These are phyloP conservation scores for Middelhovenomyces tepae DNA, from an alignment of 805 yeast species.

Conservation along the genomic window DNA sequence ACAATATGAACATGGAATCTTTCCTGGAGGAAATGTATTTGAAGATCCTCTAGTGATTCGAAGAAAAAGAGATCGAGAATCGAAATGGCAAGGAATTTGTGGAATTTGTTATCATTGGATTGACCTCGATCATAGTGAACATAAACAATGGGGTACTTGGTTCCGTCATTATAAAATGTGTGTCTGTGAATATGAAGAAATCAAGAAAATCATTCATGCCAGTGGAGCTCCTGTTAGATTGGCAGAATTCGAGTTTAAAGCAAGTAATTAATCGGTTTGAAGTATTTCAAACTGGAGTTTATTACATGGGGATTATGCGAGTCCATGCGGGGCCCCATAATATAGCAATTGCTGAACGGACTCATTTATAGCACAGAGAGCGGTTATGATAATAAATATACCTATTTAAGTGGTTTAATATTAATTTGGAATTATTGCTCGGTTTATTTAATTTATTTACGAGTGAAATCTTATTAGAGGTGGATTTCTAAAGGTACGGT, in stretches of 20 bases:
- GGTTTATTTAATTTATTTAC: no score
- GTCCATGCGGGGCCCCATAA: no score
- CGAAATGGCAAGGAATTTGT: slow-evolving; percentile 20
- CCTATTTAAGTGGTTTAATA: no score
- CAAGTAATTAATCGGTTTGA: slow-evolving; percentile 5
- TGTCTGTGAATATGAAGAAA: slow-evolving; percentile 19
- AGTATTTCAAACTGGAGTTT: no score
- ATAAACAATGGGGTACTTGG: slow-evolving; percentile 21
- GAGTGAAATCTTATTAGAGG: no score
- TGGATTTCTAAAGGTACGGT: no score
- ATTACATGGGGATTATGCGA: no score
- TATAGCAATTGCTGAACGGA: no score
- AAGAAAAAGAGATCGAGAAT: slow-evolving; percentile 16
- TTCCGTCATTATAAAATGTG: slow-evolving; percentile 20
- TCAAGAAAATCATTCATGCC: slow-evolving; percentile 14
- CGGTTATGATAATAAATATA: no score
- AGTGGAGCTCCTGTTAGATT: slow-evolving; percentile 18
- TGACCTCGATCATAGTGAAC: slow-evolving; percentile 17
- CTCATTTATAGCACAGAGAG: no score
- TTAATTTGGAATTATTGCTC: no score
- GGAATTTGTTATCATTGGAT: slow-evolving; percentile 22
- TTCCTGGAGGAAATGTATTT: slow-evolving; percentile 18
- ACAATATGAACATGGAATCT: slow-evolving; percentile 21
- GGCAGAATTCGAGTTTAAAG: slow-evolving; percentile 14
- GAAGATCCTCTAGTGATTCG: slow-evolving; percentile 20